Evolutionary conservation across 1,139 yeast species (phyloP).

Genomic region (Debaryomyces robertsiae): DNA sequence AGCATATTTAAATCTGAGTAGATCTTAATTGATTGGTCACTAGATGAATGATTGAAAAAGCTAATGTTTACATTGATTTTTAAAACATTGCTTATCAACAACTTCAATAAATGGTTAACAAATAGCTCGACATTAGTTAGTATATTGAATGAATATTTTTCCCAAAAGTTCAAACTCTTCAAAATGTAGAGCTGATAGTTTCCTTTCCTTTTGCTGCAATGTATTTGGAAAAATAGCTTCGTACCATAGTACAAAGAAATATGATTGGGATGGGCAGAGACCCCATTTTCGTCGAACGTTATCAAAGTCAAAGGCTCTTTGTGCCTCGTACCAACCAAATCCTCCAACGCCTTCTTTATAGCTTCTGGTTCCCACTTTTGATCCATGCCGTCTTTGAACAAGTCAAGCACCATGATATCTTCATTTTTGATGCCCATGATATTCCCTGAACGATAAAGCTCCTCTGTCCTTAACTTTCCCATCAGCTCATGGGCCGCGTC

Average conservation of each 20-base stretch:
- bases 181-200: constrained; percentile 38
- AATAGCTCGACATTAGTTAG: constrained; percentile 49
- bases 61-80: constrained; percentile 44
- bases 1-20: constrained; percentile 61
- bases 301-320: constrained; percentile 46
- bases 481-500: constrained; percentile 64
- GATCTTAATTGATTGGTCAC: constrained; percentile 37
- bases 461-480: constrained; percentile 63
- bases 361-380: constrained; percentile 60
- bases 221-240: constrained; percentile 28
- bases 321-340: constrained; percentile 21
- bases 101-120: constrained; percentile 35
- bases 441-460: constrained; percentile 58
- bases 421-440: constrained; percentile 55
- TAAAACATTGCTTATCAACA: constrained; percentile 35
- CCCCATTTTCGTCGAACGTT: constrained; percentile 83
- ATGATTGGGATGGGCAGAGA: constrained; percentile 88
- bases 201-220: constrained; percentile 13
- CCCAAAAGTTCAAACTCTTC: constrained; percentile 48
- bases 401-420: constrained; percentile 50
- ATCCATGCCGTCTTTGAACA: constrained; percentile 72
- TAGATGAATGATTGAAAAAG: constrained; percentile 32
- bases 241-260: constrained; percentile 65
- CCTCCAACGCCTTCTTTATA: constrained; percentile 34
- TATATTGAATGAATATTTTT: constrained; percentile 55